A percentile compares a stretch with the other conserved stretches of the same genome.
Conservation (phyloP, 768 basidiomycete species). For the Xerocomellus chrysenteron region DNA sequence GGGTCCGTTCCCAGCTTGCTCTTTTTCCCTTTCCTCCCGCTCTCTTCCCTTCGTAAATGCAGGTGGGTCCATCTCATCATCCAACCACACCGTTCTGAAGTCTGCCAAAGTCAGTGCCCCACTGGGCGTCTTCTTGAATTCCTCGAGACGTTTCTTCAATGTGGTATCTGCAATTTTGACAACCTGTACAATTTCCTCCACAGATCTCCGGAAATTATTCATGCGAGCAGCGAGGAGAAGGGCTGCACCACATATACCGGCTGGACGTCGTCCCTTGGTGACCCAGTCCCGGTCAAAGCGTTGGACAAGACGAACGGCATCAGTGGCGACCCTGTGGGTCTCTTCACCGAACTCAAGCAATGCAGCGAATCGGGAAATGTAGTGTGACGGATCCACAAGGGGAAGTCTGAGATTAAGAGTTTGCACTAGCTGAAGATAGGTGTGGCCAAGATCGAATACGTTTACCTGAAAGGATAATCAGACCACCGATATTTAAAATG, state of each 20-base stretch:
- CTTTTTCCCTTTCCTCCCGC: constrained; percentile 57
- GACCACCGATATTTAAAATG: neutral
- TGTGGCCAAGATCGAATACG: constrained; percentile 95
- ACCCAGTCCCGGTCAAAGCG: constrained; percentile 98
- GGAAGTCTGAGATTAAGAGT: constrained; percentile 83
- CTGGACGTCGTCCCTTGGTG: constrained; percentile 90
- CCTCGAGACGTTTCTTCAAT: constrained; percentile 87
- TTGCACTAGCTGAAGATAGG: constrained; percentile 91
- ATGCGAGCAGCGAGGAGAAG: constrained; percentile 94
- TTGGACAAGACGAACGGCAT: constrained; percentile 90
- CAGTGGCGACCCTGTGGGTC: constrained; percentile 86
- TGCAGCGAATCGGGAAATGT: constrained; percentile 92
- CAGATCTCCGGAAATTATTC: constrained; percentile 93
- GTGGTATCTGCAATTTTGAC: constrained; percentile 99
- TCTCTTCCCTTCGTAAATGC: constrained; percentile 80
- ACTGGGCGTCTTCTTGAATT: constrained; percentile 90
- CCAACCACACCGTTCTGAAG: constrained; percentile 87
- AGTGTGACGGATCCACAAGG: constrained; percentile 93
- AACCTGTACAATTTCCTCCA: constrained; percentile 97
- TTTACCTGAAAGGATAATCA: constrained; percentile 63
- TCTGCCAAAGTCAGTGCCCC: constrained; percentile 84
- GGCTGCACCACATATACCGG: constrained; percentile 96
- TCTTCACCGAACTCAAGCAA: constrained; percentile 96
- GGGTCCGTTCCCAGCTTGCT: constrained; percentile 36
- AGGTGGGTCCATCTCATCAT: constrained; percentile 90